phyloP scores from a whole-genome alignment of 768 basidiomycete genomes.

The Serendipita sp. region DNA sequence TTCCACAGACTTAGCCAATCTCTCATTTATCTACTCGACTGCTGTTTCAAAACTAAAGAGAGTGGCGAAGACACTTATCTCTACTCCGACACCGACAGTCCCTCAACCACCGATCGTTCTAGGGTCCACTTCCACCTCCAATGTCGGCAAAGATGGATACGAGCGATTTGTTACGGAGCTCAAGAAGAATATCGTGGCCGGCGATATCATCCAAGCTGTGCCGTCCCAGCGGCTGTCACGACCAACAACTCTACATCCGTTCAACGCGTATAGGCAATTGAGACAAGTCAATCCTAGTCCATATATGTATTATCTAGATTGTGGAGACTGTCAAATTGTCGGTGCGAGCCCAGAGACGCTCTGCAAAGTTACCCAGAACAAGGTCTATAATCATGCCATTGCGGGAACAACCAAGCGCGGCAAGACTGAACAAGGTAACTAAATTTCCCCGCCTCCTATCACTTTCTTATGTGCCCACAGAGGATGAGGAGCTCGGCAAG shows the following conservation, averaged over 20 bases:
- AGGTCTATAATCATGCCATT: slow-evolving; percentile 94
- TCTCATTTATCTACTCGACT: slow-evolving; percentile 76
- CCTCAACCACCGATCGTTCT: slow-evolving; percentile 43
- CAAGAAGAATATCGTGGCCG: slow-evolving; percentile 87
- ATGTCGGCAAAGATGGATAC: slow-evolving; percentile 88
- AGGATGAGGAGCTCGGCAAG: slow-evolving; percentile 69
- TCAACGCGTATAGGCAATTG: slow-evolving; percentile 90
- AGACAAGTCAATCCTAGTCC: slow-evolving; percentile 94
- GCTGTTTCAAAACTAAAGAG: slow-evolving; percentile 68
- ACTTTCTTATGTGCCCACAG: slow-evolving; percentile 25
- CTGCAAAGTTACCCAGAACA: slow-evolving; percentile 83
- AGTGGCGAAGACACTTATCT: slow-evolving; percentile 53
- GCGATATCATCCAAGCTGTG: slow-evolving; percentile 98
- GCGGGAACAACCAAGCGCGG: slow-evolving; percentile 89
- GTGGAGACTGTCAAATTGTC: slow-evolving; percentile 85
- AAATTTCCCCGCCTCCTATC: background rate
- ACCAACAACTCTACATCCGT: slow-evolving; percentile 80
- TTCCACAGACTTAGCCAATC: slow-evolving; percentile 29
- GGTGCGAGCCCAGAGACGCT: slow-evolving; percentile 96
- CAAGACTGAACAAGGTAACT: slow-evolving; percentile 60
- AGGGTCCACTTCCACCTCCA: slow-evolving; percentile 58
- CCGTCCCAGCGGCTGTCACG: slow-evolving; percentile 83
- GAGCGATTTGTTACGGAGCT: slow-evolving; percentile 77
- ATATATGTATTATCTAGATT: slow-evolving; percentile 97
- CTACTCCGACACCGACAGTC: slow-evolving; percentile 20